These are phyloP conservation scores for Rhizophagus prolifer DNA, from an alignment of 192 early-diverging fungal genomes.

Conservation along the genomic window DNA sequence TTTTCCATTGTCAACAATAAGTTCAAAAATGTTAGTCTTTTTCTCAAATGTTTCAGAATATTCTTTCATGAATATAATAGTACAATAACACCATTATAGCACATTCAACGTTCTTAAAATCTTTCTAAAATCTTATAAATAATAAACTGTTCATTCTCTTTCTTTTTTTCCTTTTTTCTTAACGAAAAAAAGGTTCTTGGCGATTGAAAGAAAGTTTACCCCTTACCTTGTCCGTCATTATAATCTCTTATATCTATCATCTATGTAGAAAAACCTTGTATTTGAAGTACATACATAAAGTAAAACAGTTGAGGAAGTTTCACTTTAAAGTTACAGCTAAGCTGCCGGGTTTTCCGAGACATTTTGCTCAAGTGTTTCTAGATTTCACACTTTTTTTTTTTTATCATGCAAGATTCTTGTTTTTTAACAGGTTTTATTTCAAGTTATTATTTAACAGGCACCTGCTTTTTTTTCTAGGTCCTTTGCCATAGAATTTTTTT, in stretches of 20 bases:
- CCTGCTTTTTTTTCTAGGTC: too few relatives aligned
- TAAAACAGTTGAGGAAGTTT: too few relatives aligned
- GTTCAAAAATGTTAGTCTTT: neutral
- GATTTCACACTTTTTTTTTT: too few relatives aligned
- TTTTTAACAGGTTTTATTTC: neutral
- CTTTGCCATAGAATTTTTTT: too few relatives aligned
- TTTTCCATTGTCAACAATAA: neutral
- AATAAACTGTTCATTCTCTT: neutral
- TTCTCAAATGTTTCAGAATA: neutral
- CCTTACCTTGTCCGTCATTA: neutral
- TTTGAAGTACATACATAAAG: neutral
- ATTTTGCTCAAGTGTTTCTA: too few relatives aligned
- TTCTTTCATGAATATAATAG: neutral
- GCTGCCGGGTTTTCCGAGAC: too few relatives aligned
- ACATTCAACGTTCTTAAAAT: neutral
- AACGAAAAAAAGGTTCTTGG: neutral
- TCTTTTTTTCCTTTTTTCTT: neutral
- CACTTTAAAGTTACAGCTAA: too few relatives aligned
- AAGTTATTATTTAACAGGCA: neutral
- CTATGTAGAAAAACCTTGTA: neutral
- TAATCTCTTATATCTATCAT: neutral
- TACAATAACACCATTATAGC: too few relatives aligned
- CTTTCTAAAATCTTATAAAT: neutral
- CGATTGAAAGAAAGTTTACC: neutral
- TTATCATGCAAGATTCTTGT: neutral